phyloP scores from a whole-genome alignment of 2,329 filamentous ascomycete genomes.

The Alternaria tenuissima region DNA sequence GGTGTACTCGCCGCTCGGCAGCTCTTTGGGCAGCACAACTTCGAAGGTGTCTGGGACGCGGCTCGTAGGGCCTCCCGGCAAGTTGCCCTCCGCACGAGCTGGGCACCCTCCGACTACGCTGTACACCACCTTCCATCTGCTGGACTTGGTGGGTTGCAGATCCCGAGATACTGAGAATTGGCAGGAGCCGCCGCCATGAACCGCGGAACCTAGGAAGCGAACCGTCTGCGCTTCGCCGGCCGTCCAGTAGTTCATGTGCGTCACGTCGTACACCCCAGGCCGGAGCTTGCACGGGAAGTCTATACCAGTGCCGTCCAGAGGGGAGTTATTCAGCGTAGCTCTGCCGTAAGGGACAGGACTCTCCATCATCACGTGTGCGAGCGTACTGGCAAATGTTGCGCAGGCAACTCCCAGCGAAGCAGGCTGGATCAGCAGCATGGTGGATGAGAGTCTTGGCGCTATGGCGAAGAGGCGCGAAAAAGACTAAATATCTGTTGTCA shows the following conservation, averaged over 20 bases:
- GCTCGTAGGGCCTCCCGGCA: neutral
- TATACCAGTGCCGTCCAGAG: constrained; percentile 59
- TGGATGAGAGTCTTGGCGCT: too few relatives aligned
- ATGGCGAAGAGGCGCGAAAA: too few relatives aligned
- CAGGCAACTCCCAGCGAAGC: too few relatives aligned
- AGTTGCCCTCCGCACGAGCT: constrained; percentile 60
- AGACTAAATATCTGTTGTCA: too few relatives aligned
- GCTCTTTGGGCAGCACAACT: constrained; percentile 75
- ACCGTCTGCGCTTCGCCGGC: constrained; percentile 59
- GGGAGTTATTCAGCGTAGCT: constrained; percentile 66
- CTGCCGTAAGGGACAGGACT: constrained; percentile 62
- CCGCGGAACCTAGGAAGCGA: constrained; percentile 59
- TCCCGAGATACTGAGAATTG: constrained; percentile 80
- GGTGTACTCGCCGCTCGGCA: constrained; percentile 78
- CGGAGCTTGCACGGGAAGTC: constrained; percentile 86
- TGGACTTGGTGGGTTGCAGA: constrained; percentile 64
- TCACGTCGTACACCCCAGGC: constrained; percentile 60
- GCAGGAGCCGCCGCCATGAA: constrained; percentile 69
- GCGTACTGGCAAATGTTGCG: constrained; percentile 56
- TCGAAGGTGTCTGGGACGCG: neutral
- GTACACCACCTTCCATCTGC: constrained; percentile 87
- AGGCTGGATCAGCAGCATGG: too few relatives aligned
- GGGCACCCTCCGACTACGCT: constrained; percentile 89
- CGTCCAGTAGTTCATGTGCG: constrained; percentile 64
- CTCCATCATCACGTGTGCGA: constrained; percentile 72